Evolutionary conservation across 345 rosid species (phyloP), one percentile per base, ranked within the genome.

Genomic region (Salix udensis): DNA sequence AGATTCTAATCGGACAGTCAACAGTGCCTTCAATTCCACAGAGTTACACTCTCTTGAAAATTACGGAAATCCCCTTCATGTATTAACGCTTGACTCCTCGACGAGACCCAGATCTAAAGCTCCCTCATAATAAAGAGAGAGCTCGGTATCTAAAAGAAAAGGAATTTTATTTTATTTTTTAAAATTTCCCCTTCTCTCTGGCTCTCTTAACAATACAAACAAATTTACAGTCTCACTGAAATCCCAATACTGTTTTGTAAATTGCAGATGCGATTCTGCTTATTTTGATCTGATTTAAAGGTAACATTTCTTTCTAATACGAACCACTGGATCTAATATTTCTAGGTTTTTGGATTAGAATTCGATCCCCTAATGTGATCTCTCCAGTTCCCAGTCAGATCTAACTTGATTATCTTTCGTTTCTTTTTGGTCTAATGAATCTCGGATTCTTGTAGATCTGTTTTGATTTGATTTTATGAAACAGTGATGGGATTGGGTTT

Each of bases 241-340:
- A 42, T 68, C 21, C 34, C n/a, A 12, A 28, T 18, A 46, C 36
- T 30, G 11, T 10, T 46, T 65, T 39, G 26, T 11, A 24, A 30
- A 68, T 72, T 65, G 44, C 68, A 42, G 42, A 58, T 76, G 72
- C 73, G 48, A 40, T 66, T 71, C 36, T 23, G 50, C 62, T 62
- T 18, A 26, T 70, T 36, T 67, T 12, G 36, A 71, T 66, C 76
- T 58, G 81, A 72, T 72, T 73, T 67, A 58, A 58, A 72, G 81
- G 72, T 71, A 28, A 24, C 9, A n/a, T 58, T 9, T 1, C 64
- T 58, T 58, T 9, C 28, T 10, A 58, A 58, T 58, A 28, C 28
- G 28, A 58, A n/a, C 64, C 24, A 23, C 4, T 58, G 26, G 34
- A 19, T 23, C 67, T 62, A 26, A 11, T 39, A 5, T 58, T 40